Evolutionary conservation across 495 filamentous ascomycete species (phyloP).

Genomic region (Tuber melanosporum): DNA sequence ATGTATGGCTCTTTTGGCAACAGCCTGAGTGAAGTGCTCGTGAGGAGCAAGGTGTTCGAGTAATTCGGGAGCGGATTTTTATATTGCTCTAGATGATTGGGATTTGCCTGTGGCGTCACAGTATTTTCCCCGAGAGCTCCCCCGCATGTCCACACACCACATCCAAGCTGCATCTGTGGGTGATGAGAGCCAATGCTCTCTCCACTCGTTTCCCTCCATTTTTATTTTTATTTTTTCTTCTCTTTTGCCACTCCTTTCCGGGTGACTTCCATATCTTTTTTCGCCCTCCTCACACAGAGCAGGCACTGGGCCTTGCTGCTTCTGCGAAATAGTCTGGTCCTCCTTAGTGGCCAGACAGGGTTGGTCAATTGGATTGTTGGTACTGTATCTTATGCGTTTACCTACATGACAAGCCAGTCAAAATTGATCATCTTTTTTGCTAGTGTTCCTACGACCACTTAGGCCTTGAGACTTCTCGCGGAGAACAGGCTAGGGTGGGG

Average conservation of each 20-base stretch:
- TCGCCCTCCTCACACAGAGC: conserved; percentile 1
- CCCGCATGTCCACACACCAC: not conserved
- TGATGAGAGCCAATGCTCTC: not conserved
- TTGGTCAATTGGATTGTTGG: not conserved
- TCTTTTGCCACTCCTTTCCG: not conserved
- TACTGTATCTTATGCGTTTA: not conserved
- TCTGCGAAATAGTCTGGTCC: not conserved
- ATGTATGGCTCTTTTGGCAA: not conserved
- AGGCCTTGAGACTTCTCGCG: conserved; percentile 3
- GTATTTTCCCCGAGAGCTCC: not conserved
- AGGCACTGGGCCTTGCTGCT: not conserved
- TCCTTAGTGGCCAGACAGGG: not conserved
- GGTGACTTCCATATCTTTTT: conserved; percentile 2
- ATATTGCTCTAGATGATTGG: not conserved
- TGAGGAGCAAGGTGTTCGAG: not conserved
- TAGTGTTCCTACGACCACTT: not conserved
- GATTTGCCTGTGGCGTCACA: not conserved
- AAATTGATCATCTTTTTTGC: conserved; percentile 4
- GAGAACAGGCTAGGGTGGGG: conserved; percentile 35
- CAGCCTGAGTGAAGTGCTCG: not conserved
- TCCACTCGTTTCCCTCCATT: not conserved
- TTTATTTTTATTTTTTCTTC: not conserved
- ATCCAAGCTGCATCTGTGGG: not conserved
- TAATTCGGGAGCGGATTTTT: not conserved
- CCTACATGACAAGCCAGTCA: not conserved